Conservation (phyloP, 176 grass and related monocot species). For the Thalia dealbata region DNA sequence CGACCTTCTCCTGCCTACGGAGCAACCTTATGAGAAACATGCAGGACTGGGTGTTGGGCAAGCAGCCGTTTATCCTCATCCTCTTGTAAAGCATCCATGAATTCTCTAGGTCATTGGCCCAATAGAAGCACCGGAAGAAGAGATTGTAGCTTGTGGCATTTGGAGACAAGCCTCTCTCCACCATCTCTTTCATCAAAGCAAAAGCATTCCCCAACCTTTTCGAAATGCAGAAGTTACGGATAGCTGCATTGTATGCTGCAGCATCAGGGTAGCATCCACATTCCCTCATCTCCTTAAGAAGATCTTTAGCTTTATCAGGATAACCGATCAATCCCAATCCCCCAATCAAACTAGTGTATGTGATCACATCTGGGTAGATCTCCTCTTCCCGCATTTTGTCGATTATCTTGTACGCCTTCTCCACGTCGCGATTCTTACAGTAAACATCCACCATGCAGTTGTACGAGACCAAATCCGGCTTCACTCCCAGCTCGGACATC, state of each 20-base stretch:
- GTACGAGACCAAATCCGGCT: constrained; percentile 66
- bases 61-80: constrained; percentile 36
- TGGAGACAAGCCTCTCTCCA: constrained; percentile 40
- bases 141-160: constrained; percentile 86
- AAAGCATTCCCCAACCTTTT: constrained; percentile 77
- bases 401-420: constrained; percentile 60
- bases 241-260: constrained; percentile 52
- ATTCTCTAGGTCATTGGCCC: constrained; percentile 47
- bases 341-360: constrained; percentile 71
- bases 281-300: constrained; percentile 81
- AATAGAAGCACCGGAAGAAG: constrained; percentile 84
- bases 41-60: constrained; percentile 75
- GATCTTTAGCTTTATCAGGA: constrained; percentile 61
- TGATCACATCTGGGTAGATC: constrained; percentile 60
- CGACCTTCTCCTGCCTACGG: constrained; percentile 36
- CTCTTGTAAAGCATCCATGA: constrained; percentile 31
- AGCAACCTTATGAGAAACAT: constrained; percentile 83
- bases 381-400: constrained; percentile 65
- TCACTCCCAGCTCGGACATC: constrained; percentile 55
- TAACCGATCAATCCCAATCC: constrained; percentile 72
- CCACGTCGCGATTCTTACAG: constrained; percentile 48
- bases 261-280: constrained; percentile 60
- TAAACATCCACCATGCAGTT: constrained; percentile 84
- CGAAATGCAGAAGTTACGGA: constrained; percentile 77
- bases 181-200: constrained; percentile 65